Evolutionary conservation across 495 filamentous ascomycete genomes (phyloP).

Genomic region (Ramalina intermedia): DNA sequence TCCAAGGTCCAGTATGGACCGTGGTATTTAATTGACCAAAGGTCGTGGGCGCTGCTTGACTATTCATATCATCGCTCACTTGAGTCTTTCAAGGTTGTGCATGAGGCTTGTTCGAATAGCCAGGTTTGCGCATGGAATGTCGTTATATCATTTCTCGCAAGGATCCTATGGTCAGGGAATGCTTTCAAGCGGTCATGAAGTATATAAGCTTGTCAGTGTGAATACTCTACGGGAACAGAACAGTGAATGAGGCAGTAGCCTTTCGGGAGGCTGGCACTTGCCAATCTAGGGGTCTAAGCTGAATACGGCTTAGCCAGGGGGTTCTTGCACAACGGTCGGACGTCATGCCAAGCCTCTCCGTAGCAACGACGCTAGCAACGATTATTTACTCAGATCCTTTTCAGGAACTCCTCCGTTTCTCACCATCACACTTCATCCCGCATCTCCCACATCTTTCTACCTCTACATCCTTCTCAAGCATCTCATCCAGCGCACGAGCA

Average conservation of each 20-base stretch:
- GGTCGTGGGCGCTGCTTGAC: not conserved
- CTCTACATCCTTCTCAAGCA: conserved; percentile 17
- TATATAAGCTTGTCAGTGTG: no score
- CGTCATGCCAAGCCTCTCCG: not conserved
- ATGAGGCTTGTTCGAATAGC: no score
- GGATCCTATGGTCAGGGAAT: no score
- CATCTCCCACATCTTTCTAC: conserved; percentile 15
- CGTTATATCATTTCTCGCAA: no score
- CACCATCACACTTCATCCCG: conserved; percentile 10
- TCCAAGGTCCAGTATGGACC: not conserved
- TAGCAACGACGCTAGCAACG: not conserved
- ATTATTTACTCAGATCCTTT: conserved; percentile 5
- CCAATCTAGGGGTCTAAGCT: no score
- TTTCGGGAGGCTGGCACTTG: no score
- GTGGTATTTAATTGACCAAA: conserved; percentile 1
- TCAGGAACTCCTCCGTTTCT: not conserved
- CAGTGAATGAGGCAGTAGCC: no score
- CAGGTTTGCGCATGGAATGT: no score
- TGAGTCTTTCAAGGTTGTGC: not conserved
- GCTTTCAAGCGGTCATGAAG: no score
- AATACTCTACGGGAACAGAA: no score
- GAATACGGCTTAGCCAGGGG: conserved; percentile 5
- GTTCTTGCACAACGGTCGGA: not conserved
- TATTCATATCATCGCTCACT: conserved; percentile 5
- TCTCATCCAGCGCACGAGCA: conserved; percentile 14